These are phyloP conservation scores for Carex scoparia DNA, from an alignment of 176 grass and related monocot genomes.

Conservation along the genomic window DNA sequence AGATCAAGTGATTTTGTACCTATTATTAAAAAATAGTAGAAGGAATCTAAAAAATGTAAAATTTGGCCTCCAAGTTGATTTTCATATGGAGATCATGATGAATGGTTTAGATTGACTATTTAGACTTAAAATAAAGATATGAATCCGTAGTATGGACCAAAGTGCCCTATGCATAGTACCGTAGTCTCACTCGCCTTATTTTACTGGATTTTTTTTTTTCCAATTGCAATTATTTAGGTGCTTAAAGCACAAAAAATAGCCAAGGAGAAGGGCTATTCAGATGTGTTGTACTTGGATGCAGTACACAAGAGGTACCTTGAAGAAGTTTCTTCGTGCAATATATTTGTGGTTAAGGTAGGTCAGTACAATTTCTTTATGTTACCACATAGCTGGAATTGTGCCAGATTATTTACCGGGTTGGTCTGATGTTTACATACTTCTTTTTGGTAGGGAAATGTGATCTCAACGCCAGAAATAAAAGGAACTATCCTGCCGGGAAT, in stretches of 20 bases:
- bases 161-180: too few relatives aligned
- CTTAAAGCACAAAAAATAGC: conserved; percentile 76
- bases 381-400: background rate
- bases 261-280: conserved; percentile 73
- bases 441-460: conserved; percentile 53
- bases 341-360: conserved; percentile 86
- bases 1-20: too few relatives aligned
- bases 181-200: background rate
- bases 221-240: conserved; percentile 35
- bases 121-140: too few relatives aligned
- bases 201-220: background rate
- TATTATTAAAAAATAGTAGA: too few relatives aligned
- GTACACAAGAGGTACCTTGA: conserved; percentile 79
- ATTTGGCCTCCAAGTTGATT: too few relatives aligned
- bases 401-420: background rate
- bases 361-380: background rate
- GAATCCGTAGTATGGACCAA: too few relatives aligned
- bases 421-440: conserved; percentile 5
- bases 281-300: conserved; percentile 86
- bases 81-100: too few relatives aligned
- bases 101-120: too few relatives aligned
- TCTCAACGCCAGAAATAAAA: conserved; percentile 61
- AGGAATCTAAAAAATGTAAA: too few relatives aligned
- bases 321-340: conserved; percentile 97
- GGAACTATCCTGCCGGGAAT: conserved; percentile 92